Percentiles rank a stretch among this genome's conserved stretches.
Conservation (phyloP, 257 asterid genomes). For the Jacaranda mimosifolia region DNA sequence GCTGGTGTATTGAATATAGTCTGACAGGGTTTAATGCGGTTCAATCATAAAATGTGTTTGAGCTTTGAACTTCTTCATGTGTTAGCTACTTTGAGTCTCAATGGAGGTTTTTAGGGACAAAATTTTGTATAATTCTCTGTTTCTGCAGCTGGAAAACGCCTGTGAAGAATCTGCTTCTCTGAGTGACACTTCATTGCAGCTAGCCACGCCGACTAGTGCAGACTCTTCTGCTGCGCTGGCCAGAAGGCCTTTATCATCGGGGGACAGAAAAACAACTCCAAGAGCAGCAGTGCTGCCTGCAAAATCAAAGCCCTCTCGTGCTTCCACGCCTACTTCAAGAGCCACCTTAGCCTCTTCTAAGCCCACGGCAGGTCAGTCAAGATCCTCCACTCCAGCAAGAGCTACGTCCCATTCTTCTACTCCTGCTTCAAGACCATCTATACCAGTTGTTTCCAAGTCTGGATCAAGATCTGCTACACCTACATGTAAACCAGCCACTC, state of each 20-base stretch:
- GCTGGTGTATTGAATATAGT: not conserved
- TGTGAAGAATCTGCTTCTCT: slow-evolving; percentile 36
- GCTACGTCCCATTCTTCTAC: slow-evolving; percentile 57
- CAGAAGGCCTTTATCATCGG: slow-evolving; percentile 56
- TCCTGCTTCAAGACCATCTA: slow-evolving; percentile 55
- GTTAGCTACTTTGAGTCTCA: not conserved
- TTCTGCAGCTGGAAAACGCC: slow-evolving; percentile 54
- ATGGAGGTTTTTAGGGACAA: slow-evolving; percentile 1
- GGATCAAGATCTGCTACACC: slow-evolving; percentile 66
- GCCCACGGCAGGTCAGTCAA: slow-evolving; percentile 45
- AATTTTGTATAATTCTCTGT: slow-evolving; percentile 22
- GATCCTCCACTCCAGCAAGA: slow-evolving; percentile 64
- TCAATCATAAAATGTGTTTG: not conserved
- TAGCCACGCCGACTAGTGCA: slow-evolving; percentile 30
- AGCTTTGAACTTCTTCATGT: not conserved
- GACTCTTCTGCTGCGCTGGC: slow-evolving; percentile 39
- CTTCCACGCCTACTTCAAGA: slow-evolving; percentile 69
- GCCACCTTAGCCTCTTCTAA: slow-evolving; percentile 54
- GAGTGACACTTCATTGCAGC: slow-evolving; percentile 33
- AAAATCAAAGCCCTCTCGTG: slow-evolving; percentile 53
- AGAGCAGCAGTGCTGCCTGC: slow-evolving; percentile 65
- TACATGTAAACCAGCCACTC: slow-evolving; percentile 49
- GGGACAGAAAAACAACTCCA: slow-evolving; percentile 47
- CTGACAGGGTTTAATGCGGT: too few species aligned
- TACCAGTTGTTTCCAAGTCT: slow-evolving; percentile 49